Base-by-base conservation (phyloP, 2,329 filamentous ascomycete genomes). In the Fonsecaea pedrosoi region DNA sequence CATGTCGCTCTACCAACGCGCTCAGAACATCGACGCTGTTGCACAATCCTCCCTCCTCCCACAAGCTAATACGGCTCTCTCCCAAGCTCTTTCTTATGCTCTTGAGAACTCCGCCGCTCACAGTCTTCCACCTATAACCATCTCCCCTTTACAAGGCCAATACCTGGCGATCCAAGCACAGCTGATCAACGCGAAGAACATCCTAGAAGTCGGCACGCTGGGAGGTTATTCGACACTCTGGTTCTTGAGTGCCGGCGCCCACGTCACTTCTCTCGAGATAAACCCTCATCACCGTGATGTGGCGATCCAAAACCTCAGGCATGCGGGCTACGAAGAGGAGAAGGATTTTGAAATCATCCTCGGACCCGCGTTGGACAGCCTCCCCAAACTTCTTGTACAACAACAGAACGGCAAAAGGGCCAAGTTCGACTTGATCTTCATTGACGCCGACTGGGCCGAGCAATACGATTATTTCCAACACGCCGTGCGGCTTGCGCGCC, bases 151-250 rank as follows among this genome's bases (percentile, higher is more conserved):
- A 8, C 73, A 78, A 56, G 81, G 79, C 40, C 78, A 80, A 65
- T 78, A 76, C 65, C 74, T 83, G 13, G 74, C 79, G 12, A 70
- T 83, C 18, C 79, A 80, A 53, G 74, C 75, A 42, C 75, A 75
- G 54, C 67, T 79, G 38, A 75, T 76, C 1, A 68, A 72, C 18
- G 79, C 77, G 30, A 77, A 77, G 61, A 69, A 74, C 3, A 77
- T 83, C 4, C 82, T 87, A 48, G 85, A 88, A 72, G 76, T 87
- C 57, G 86, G 85, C 35, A 86, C 84, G 0, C 74, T 87, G 40
- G 85, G 85, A 9, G 85, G 81, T 12, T 87, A 86, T 74, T 82
- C 81, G 0, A 80, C 82, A 12, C 83, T 86, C 62, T 87, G 83
- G 79, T 78, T 87, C 54, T 84, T 84, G 2, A 74, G 54, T 34